A percentile compares a stretch with the other conserved stretches of the same genome.
These are phyloP conservation scores for Ogataea zsoltii DNA, from an alignment of 805 yeast species.

Conservation along the genomic window DNA sequence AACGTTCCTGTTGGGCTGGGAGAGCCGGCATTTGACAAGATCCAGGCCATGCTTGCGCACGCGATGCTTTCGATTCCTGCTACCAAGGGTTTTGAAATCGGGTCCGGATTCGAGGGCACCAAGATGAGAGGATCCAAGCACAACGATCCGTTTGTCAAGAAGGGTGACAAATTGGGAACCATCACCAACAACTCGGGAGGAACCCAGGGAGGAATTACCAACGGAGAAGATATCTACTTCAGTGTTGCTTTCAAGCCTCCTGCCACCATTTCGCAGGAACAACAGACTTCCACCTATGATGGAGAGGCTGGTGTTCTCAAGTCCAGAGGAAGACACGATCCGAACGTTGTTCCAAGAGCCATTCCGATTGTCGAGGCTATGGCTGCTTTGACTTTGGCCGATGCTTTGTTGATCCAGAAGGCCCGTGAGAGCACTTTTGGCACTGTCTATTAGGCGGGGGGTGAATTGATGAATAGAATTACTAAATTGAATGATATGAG, in stretches of 20 bases:
- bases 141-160: slow-evolving; percentile 81
- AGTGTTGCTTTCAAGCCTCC: slow-evolving; percentile 97
- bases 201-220: slow-evolving; percentile 96
- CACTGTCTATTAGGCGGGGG: slow-evolving; percentile 25
- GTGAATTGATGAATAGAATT: no score
- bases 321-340: slow-evolving; percentile 98
- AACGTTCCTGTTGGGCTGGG: slow-evolving; percentile 96
- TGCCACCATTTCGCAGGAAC: slow-evolving; percentile 95
- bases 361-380: slow-evolving; percentile 98
- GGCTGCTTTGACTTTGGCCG: slow-evolving; percentile 94
- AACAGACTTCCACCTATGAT: slow-evolving; percentile 82
- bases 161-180: slow-evolving; percentile 70
- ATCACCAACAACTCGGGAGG: slow-evolving; percentile 94
- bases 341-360: slow-evolving; percentile 97
- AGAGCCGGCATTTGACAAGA: slow-evolving; percentile 95
- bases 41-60: slow-evolving; percentile 94
- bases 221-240: slow-evolving; percentile 94
- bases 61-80: slow-evolving; percentile 98
- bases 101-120: slow-evolving; percentile 93
- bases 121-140: slow-evolving; percentile 89
- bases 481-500: no score
- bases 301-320: slow-evolving; percentile 87
- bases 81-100: slow-evolving; percentile 96
- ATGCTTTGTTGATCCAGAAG: slow-evolving; percentile 80
- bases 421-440: slow-evolving; percentile 65